These are phyloP conservation scores for Maudiozyma turicensis DNA, from an alignment of 805 yeast species.

Conservation along the genomic window DNA sequence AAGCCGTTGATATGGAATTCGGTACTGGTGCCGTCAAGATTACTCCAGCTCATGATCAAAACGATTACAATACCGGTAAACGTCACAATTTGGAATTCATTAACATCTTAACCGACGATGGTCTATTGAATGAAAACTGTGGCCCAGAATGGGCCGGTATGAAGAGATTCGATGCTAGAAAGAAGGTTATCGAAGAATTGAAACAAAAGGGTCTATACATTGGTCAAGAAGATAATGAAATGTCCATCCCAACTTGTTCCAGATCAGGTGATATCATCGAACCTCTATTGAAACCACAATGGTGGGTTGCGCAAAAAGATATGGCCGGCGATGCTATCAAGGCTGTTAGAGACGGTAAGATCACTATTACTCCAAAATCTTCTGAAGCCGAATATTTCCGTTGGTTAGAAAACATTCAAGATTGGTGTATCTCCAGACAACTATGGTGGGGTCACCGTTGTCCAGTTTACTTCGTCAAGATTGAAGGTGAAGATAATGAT, in stretches of 20 bases:
- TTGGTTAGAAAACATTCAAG: constrained; percentile 94
- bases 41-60: constrained; percentile 96
- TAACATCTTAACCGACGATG: constrained; percentile 88
- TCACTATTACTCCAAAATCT: constrained; percentile 75
- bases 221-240: constrained; percentile 88
- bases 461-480: constrained; percentile 81
- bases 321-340: constrained; percentile 83
- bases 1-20: constrained; percentile 97
- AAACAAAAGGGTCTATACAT: constrained; percentile 64
- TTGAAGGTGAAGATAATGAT: constrained; percentile 64
- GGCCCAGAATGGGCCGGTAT: constrained; percentile 80
- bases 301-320: constrained; percentile 93
- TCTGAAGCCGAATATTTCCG: constrained; percentile 90
- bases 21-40: constrained; percentile 99
- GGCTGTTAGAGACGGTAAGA: constrained; percentile 74
- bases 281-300: constrained; percentile 95
- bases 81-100: constrained; percentile 82
- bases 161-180: constrained; percentile 92
- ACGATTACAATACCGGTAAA: constrained; percentile 94
- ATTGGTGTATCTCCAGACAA: constrained; percentile 97
- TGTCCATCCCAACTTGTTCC: constrained; percentile 89
- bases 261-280: constrained; percentile 97
- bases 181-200: constrained; percentile 68
- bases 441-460: constrained; percentile 97
- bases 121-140: constrained; percentile 80